These are phyloP conservation scores for Herpetospermum pedunculosum DNA, from an alignment of 306 rosid genomes.

Conservation along the genomic window DNA sequence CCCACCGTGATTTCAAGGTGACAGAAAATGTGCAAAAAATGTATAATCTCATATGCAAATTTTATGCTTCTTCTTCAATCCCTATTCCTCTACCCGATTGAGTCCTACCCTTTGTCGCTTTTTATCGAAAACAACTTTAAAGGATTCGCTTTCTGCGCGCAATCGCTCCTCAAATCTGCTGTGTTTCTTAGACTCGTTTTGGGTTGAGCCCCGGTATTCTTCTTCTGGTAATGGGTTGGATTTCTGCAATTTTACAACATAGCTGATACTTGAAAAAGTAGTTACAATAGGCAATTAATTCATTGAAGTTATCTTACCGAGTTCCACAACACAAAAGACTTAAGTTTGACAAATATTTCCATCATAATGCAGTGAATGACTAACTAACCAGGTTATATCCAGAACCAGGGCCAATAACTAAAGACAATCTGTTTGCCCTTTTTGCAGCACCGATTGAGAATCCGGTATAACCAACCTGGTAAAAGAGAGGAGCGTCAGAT, in stretches of 20 bases:
- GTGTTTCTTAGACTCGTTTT: conserved; percentile 37
- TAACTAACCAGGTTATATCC: conserved; percentile 85
- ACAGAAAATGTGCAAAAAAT: neutral
- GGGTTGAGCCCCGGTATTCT: conserved; percentile 18
- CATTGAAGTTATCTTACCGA: neutral
- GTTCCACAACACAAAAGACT: neutral
- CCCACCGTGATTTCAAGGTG: neutral
- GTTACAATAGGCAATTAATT: neutral
- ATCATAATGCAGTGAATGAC: conserved; percentile 6
- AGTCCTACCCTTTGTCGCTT: conserved; percentile 72
- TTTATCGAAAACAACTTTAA: conserved; percentile 75
- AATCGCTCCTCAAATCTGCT: conserved; percentile 55
- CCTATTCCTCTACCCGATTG: conserved; percentile 52
- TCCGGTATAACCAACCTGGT: conserved; percentile 58
- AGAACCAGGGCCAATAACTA: conserved; percentile 90
- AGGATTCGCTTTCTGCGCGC: conserved; percentile 75
- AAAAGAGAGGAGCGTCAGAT: conserved; percentile 2
- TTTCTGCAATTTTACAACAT: conserved; percentile 34
- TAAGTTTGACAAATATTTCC: neutral
- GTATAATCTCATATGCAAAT: neutral
- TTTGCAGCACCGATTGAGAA: conserved; percentile 69
- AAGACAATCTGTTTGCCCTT: conserved; percentile 49
- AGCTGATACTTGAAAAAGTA: neutral
- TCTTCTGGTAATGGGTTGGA: conserved; percentile 67
- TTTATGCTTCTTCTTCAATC: neutral